Evolutionary conservation across 371 early-diverging fungal species (phyloP), one percentile per base, ranked within the genome.

Genomic region (Fennellomyces sp.): DNA sequence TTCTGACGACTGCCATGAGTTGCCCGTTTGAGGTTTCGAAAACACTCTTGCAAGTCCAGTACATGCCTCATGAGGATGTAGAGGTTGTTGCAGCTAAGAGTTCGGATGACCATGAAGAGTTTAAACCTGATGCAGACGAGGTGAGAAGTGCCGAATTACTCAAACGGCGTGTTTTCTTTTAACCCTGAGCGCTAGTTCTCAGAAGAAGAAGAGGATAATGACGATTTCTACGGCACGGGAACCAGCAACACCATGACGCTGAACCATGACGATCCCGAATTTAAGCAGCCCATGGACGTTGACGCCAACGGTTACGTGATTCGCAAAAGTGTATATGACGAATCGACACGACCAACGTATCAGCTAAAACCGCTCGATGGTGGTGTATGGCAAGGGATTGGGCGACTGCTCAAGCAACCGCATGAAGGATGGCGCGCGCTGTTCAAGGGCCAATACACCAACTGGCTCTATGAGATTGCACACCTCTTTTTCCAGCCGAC

Each of bases 11-110:
- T 0, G 87, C 90, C 49, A 48, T 90, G 6, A 77, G 86, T 12
- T 81, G 84, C 12, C 95, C 94, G 0, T 90, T 92, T 60, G 91
- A 88, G 60, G 86, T 88, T 2, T 85, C 86, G 2, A 88, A 86
- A 52, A 94, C 91, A 7, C 68, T 95, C 21, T 65, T 92, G 42
- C 93, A 93, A 72, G 89, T 92, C n/a, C 94, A 93, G 73, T 89
- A 90, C 59, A 56, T 87, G 61, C 92, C 93, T 49, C 82, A 75
- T 56, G 80, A 81, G 66, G 72, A 71, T 47, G 67, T 62, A 13
- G 68, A 82, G 42, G 55, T 77, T 5, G 38, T 65, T 28, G 66
- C 73, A 36, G 33, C 54, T 39, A 27, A 5, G 23, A 17, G 51
- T 30, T 38, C 56, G 12, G 66, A 74, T 52, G 45, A 55, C 8